A percentile compares a stretch with the other conserved stretches of the same genome.
Conservation (phyloP, 805 yeast genomes). For the Candida parachauliodes region DNA sequence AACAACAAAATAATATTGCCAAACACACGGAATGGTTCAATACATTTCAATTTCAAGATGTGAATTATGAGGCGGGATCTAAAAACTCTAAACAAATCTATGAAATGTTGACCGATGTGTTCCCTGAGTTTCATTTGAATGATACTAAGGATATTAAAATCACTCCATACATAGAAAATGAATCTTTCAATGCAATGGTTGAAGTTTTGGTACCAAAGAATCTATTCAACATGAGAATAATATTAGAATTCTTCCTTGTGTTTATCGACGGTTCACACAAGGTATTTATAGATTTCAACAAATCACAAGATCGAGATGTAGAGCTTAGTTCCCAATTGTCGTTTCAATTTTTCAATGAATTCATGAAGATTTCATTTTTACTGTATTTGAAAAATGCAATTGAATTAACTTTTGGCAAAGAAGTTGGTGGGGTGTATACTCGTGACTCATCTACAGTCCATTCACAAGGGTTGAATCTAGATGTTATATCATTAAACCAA, state of each 20-base stretch:
- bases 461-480: conserved; percentile 15
- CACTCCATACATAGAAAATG: conserved; percentile 57
- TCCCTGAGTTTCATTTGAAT: conserved; percentile 55
- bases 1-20: conserved; percentile 1
- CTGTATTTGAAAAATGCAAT: conserved; percentile 61
- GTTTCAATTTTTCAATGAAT: conserved; percentile 52
- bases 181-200: conserved; percentile 51
- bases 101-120: conserved; percentile 51
- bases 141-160: not conserved
- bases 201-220: conserved; percentile 66
- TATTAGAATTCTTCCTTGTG: conserved; percentile 67
- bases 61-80: conserved; percentile 18
- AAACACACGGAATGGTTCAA: conserved; percentile 15
- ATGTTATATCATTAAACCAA: conserved; percentile 34
- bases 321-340: conserved; percentile 14
- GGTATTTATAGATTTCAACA: conserved; percentile 19
- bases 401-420: conserved; percentile 46
- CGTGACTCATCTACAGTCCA: conserved; percentile 2
- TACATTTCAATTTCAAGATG: conserved; percentile 32
- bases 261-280: conserved; percentile 58
- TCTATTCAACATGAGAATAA: conserved; percentile 74
- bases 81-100: conserved; percentile 27
- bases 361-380: conserved; percentile 62
- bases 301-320: conserved; percentile 7
- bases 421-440: conserved; percentile 19